These are phyloP conservation scores for Neonectria punicea DNA, from an alignment of 2,329 filamentous ascomycete genomes.

Conservation along the genomic window DNA sequence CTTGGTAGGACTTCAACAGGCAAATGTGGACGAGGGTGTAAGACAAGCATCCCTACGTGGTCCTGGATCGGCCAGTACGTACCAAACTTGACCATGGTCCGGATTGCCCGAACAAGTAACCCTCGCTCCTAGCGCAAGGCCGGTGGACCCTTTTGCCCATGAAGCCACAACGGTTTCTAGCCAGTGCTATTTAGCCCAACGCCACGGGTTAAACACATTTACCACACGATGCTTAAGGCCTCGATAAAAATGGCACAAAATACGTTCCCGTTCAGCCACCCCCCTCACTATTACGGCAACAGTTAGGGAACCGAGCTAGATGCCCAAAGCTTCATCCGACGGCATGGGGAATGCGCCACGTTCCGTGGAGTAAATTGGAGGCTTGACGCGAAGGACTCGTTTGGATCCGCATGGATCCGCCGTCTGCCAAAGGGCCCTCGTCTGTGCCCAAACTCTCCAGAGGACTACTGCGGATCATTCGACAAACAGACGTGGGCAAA, in stretches of 20 bases:
- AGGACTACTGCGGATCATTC: conserved; percentile 27
- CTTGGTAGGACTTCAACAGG: conserved; percentile 9
- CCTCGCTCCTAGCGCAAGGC: conserved; percentile 25
- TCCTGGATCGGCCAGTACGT: conserved; percentile 5
- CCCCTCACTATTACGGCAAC: background rate
- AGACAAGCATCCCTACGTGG: conserved; percentile 19
- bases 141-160: conserved; percentile 22
- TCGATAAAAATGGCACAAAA: background rate
- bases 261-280: background rate
- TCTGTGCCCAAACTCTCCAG: conserved; percentile 9
- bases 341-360: conserved; percentile 14
- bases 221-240: conserved; percentile 9
- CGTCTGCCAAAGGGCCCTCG: conserved; percentile 7
- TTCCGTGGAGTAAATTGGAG: conserved; percentile 17
- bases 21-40: conserved; percentile 9
- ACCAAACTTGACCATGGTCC: conserved; percentile 20
- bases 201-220: conserved; percentile 7
- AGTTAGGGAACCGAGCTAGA: background rate
- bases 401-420: conserved; percentile 13
- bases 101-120: conserved; percentile 41
- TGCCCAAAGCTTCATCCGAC: conserved; percentile 1
- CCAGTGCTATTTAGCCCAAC: conserved; percentile 14
- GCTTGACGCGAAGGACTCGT: conserved; percentile 8
- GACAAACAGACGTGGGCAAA: conserved; percentile 22
- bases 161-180: conserved; percentile 36